A percentile compares a stretch with the other conserved stretches of the same genome.
phyloP scores from a whole-genome alignment of 148 eudicot species.

The Tetragonia tetragonoides region DNA sequence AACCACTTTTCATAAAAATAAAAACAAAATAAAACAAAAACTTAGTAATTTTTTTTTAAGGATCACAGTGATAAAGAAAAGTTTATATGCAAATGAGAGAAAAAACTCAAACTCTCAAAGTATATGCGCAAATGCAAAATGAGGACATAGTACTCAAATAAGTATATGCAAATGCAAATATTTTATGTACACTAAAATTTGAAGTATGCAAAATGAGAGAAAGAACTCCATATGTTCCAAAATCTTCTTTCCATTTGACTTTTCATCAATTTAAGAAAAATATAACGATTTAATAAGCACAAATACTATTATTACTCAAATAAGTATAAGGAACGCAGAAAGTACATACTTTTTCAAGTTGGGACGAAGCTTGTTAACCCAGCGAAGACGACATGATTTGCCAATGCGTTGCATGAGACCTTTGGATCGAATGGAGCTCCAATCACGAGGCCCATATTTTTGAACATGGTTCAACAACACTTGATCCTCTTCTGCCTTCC shows the following conservation, averaged over 20 bases:
- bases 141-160: too few species aligned
- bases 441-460: constrained; percentile 72
- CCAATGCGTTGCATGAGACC: constrained; percentile 87
- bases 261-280: too few species aligned
- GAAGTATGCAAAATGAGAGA: too few species aligned
- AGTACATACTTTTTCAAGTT: constrained; percentile 62
- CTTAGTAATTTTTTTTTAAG: not conserved
- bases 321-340: not conserved
- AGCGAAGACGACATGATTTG: constrained; percentile 89
- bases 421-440: constrained; percentile 99
- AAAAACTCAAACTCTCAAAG: too few species aligned
- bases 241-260: too few species aligned
- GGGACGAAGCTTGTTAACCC: constrained; percentile 96
- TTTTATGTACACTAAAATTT: too few species aligned
- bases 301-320: not conserved
- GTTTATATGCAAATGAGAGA: too few species aligned
- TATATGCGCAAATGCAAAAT: too few species aligned
- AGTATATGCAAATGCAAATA: too few species aligned
- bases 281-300: too few species aligned
- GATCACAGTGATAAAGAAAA: not conserved
- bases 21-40: not conserved
- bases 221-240: too few species aligned
- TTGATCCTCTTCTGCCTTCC: constrained; percentile 85
- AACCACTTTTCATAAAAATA: constrained; percentile 40
- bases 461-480: constrained; percentile 59